These are phyloP conservation scores for Magnusiomyces fungicola DNA, from an alignment of 1,139 yeast genomes.

Conservation along the genomic window DNA sequence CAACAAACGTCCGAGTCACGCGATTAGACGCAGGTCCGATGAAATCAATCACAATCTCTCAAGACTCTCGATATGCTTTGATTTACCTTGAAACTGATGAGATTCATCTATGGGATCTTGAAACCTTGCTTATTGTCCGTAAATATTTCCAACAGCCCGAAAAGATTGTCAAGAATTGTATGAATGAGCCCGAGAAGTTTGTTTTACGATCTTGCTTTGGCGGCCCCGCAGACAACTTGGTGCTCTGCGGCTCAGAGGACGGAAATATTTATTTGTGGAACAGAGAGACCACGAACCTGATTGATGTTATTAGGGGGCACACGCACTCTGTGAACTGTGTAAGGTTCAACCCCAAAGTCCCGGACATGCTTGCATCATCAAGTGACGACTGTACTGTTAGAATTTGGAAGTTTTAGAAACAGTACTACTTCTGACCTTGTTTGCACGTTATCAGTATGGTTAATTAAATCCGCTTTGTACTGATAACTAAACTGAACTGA, in stretches of 20 bases:
- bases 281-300: slow-evolving; percentile 59
- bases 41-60: slow-evolving; percentile 43
- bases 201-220: slow-evolving; percentile 80
- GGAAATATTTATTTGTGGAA: slow-evolving; percentile 80
- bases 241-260: slow-evolving; percentile 79
- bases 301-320: slow-evolving; percentile 62
- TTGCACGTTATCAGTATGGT: no score
- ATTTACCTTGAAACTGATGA: slow-evolving; percentile 72
- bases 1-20: slow-evolving; percentile 29
- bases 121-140: slow-evolving; percentile 43
- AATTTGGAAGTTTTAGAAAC: slow-evolving; percentile 11
- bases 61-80: slow-evolving; percentile 43
- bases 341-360: slow-evolving; percentile 54
- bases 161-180: slow-evolving; percentile 25
- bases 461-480: no score
- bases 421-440: no score
- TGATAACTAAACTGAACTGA: no score
- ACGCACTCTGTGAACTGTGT: slow-evolving; percentile 59
- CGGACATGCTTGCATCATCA: slow-evolving; percentile 62
- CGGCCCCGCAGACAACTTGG: slow-evolving; percentile 55
- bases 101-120: slow-evolving; percentile 69
- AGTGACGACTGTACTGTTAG: slow-evolving; percentile 42
- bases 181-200: slow-evolving; percentile 34
- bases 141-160: slow-evolving; percentile 70
- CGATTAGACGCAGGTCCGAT: slow-evolving; percentile 38